Base-by-base conservation (phyloP, 192 early-diverging fungal genomes). In the Coemansia sp. region DNA sequence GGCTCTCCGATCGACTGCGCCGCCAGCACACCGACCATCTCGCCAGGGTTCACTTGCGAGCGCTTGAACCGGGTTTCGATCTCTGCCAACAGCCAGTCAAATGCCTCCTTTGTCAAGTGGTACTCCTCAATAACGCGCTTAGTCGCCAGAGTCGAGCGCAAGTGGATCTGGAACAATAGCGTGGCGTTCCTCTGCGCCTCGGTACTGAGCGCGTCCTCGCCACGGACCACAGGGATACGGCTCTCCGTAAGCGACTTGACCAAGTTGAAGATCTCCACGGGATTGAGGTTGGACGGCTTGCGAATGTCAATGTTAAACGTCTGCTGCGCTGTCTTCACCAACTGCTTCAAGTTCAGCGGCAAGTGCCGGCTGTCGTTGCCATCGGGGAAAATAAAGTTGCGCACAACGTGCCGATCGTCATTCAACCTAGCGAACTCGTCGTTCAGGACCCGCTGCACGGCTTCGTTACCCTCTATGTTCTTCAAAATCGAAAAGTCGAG, bases 1-100 rank as follows among this genome's bases (percentile, higher is more conserved):
- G 97, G 97, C 83, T 99, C 97, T 81, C 97, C 97, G 83, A 99
- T 98, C 24, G 95, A 97, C 81, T 99, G 97, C 15, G 97, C 97
- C 27, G 97, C 96, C 68, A 99, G 87, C 15, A 93, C 94, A 40
- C 97, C 97, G n/a, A 99, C 96, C 95, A 98, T 98, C 87, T 99
- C 97, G 44, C 96, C 95, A 1, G 95, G 93, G 67, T 94, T 91
- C 36, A 97, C 96, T 63, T 95, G 87, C 31, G 96, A 88, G 61
- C 90, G 92, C 78, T 92, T 91, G 81, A 98, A 99, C 22, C 96
- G 87, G 9, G 89, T 88, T 79, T 94, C 91, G 73, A 98, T 95
- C 77, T 98, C 97, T 11, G 95, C 95, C 41, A 99, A 71, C 31
- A 99, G 78, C 93, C 94, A 98, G 76, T 95, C 91, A 71, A 99